Percentiles rank a stretch among this genome's conserved stretches.
Evolutionary conservation across 805 yeast species (phyloP).

Genomic region (Saturnispora besseyi): DNA sequence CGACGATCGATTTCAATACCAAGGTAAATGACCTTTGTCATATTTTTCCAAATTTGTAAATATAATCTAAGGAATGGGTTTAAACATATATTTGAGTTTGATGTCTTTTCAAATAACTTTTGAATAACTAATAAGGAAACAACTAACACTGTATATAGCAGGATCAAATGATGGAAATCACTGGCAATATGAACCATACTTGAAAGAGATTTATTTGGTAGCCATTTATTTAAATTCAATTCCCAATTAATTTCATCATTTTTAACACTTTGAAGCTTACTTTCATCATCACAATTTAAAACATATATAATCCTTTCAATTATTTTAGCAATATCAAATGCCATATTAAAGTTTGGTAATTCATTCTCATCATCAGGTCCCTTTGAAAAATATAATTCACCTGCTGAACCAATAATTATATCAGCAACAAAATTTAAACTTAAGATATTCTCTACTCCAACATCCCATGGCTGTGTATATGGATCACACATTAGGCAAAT

Average conservation of each 20-base stretch:
- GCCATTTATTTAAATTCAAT: slow-evolving; percentile 27
- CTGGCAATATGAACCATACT: slow-evolving; percentile 17
- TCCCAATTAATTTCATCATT: slow-evolving; percentile 33
- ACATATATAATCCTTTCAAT: slow-evolving; percentile 29
- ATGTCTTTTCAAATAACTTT: slow-evolving; percentile 30
- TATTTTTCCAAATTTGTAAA: slow-evolving; percentile 56
- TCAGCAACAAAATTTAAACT: slow-evolving; percentile 51
- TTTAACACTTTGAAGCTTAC: slow-evolving; percentile 31
- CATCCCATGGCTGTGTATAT: slow-evolving; percentile 59
- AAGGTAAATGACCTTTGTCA: slow-evolving; percentile 47
- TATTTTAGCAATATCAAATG: slow-evolving; percentile 27
- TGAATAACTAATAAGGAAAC: slow-evolving; percentile 36
- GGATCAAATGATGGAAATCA: slow-evolving; percentile 31
- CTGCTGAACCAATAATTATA: slow-evolving; percentile 37
- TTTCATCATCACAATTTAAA: slow-evolving; percentile 37
- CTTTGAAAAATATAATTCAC: slow-evolving; percentile 16
- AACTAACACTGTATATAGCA: slow-evolving; percentile 38
- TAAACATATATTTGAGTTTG: slow-evolving; percentile 33
- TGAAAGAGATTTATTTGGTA: slow-evolving; percentile 27
- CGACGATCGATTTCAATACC: slow-evolving; percentile 54
- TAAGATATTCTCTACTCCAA: slow-evolving; percentile 38
- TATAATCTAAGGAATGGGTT: slow-evolving; percentile 58
- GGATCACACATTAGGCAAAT: slow-evolving; percentile 47
- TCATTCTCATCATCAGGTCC: slow-evolving; percentile 20
- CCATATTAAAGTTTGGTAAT: slow-evolving; percentile 29